A percentile compares a stretch with the other conserved stretches of the same genome.
Conservation (phyloP, 208 protist genomes). For the Leishmania lainsoni region DNA sequence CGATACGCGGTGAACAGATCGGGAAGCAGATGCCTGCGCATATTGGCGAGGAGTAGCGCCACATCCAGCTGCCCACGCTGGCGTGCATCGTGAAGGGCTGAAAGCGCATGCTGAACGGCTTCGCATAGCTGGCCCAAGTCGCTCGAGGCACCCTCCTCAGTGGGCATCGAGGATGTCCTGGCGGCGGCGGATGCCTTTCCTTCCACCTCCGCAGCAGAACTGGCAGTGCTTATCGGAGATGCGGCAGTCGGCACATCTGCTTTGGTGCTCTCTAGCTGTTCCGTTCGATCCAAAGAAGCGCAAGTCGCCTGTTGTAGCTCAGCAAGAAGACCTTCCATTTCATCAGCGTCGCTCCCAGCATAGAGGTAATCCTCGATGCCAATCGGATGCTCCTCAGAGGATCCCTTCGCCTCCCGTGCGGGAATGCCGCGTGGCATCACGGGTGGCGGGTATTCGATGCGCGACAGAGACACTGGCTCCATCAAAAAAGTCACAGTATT, state of each 20-base stretch:
- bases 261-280: slow-evolving; percentile 2
- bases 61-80: neutral
- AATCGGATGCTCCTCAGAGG: neutral
- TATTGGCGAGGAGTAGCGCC: slow-evolving; percentile 13
- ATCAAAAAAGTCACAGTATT: slow-evolving; percentile 38
- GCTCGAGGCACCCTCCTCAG: neutral
- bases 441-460: slow-evolving; percentile 31
- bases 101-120: slow-evolving; percentile 6
- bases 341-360: slow-evolving; percentile 9
- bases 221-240: neutral
- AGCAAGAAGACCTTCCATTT: slow-evolving; percentile 13
- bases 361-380: slow-evolving; percentile 11
- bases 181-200: neutral
- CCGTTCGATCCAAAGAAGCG: neutral
- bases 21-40: slow-evolving; percentile 20
- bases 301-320: slow-evolving; percentile 4
- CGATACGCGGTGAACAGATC: slow-evolving; percentile 22
- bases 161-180: neutral
- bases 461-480: slow-evolving; percentile 22
- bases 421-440: neutral
- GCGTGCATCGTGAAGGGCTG: slow-evolving; percentile 20
- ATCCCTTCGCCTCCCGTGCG: neutral
- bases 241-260: neutral
- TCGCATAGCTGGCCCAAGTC: slow-evolving; percentile 8
- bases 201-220: neutral